Base-by-base conservation (phyloP, 2,329 filamentous ascomycete species). In the Apiospora kogelbergensis region DNA sequence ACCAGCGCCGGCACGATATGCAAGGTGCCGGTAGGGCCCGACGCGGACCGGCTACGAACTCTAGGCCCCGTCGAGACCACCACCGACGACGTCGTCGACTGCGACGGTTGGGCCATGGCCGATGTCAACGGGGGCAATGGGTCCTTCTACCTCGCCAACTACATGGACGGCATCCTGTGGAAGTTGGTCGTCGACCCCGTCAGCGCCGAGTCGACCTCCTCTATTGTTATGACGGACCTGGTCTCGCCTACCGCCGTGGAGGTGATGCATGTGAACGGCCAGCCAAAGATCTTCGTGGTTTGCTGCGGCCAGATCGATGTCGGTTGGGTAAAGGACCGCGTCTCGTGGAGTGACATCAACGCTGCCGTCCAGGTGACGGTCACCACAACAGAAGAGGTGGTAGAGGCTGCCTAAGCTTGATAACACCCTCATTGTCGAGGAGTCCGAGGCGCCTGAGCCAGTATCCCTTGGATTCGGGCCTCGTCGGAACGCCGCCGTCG, bases 221-320 rank as follows among this genome's bases (percentile, higher is more conserved):
- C 64, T 17, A 65, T 75, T 41, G 69, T 76, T 41, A 65, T 76
- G 70, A 68, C 68, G 20, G 75, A 72, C 57, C 72, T 79, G n/a
- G 73, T 77, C 48, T 73, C 70, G n/a, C 77, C 77, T 20, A 77
- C 76, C 1, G 71, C 74, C 6, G 68, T 78, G 2, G 74, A 77
- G 67, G 64, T 78, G 15, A 67, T 68, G 10, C 45, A 68, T 22
- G 26, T 17, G 13, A 68, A 73, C 44, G 68, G 48, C 13, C 71
- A 73, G 67, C 70, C 70, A n/a, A 76, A 73, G 67, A 57, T 79
- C 22, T 76, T 73, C 33, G 69, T 78, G 17, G 72, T 77, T 3
- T 79, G 77, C 69, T 76, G 73, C 65, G 77, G 77, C 22, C 72
- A 76, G 68, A 76, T 78, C 65, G 73, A 78, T 57, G 73, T 78